phyloP scores from a whole-genome alignment of 2,329 filamentous ascomycete genomes.

The Scedosporium aurantiacum region DNA sequence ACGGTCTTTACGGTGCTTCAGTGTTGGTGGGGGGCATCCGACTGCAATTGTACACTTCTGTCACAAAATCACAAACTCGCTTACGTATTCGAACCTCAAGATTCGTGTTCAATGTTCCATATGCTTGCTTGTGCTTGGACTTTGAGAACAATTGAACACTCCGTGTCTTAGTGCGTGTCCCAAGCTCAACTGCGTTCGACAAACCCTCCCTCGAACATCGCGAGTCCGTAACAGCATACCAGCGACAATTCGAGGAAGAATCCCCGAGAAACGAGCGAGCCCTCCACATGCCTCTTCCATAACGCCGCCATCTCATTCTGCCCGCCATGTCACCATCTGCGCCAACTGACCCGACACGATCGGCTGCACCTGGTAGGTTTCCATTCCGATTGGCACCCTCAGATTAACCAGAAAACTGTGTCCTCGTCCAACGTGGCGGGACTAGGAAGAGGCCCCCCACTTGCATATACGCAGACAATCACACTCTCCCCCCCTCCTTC shows the following conservation, averaged over 20 bases:
- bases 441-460: neutral
- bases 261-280: neutral
- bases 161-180: too few relatives aligned
- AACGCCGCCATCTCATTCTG: conserved; percentile 9
- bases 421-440: conserved; percentile 4
- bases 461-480: neutral
- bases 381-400: neutral
- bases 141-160: too few relatives aligned
- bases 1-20: too few relatives aligned
- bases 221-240: neutral
- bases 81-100: neutral
- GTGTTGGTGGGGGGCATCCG: neutral
- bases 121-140: too few relatives aligned
- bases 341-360: conserved; percentile 23
- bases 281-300: conserved; percentile 14
- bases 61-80: neutral
- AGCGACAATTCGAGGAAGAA: too few relatives aligned
- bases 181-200: neutral
- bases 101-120: neutral
- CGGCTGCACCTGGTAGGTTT: conserved; percentile 11
- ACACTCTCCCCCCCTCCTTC: neutral
- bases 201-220: neutral
- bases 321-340: conserved; percentile 28
- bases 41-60: neutral
- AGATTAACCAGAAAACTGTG: neutral